These are phyloP conservation scores for Penicillium sumatraense DNA, from an alignment of 2,329 filamentous ascomycete genomes.

Conservation along the genomic window DNA sequence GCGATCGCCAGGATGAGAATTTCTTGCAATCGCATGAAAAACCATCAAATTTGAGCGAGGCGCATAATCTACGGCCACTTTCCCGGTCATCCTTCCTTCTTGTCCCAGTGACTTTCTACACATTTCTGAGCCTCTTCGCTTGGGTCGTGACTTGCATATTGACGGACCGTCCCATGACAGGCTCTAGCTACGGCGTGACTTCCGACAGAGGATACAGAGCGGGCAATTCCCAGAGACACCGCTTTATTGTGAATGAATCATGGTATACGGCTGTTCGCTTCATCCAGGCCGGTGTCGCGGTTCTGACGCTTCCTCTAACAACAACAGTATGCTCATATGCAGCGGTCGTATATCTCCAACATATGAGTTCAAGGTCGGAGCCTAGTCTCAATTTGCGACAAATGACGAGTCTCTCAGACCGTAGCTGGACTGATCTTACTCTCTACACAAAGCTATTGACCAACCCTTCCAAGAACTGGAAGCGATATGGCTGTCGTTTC, in stretches of 20 bases:
- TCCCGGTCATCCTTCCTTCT: neutral
- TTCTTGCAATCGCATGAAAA: too few species aligned
- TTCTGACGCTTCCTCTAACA: neutral
- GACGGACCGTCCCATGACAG: neutral
- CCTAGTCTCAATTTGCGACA: neutral
- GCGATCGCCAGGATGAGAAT: too few species aligned
- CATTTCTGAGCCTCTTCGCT: neutral
- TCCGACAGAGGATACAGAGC: neutral
- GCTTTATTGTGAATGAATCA: neutral
- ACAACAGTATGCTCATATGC: neutral
- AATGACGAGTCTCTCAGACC: neutral
- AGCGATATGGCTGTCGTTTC: neutral
- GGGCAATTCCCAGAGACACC: neutral
- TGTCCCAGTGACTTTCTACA: neutral
- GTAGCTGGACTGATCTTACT: neutral
- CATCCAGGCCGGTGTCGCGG: neutral
- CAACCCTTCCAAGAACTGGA: neutral
- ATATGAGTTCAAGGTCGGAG: neutral
- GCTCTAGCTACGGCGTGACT: neutral
- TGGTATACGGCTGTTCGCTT: neutral
- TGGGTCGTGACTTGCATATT: neutral
- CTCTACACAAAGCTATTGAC: neutral
- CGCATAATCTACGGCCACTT: neutral
- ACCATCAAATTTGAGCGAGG: too few species aligned
- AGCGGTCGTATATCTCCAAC: neutral